Conservation (phyloP, 768 basidiomycete genomes). For the Gautieria morchelliformis region DNA sequence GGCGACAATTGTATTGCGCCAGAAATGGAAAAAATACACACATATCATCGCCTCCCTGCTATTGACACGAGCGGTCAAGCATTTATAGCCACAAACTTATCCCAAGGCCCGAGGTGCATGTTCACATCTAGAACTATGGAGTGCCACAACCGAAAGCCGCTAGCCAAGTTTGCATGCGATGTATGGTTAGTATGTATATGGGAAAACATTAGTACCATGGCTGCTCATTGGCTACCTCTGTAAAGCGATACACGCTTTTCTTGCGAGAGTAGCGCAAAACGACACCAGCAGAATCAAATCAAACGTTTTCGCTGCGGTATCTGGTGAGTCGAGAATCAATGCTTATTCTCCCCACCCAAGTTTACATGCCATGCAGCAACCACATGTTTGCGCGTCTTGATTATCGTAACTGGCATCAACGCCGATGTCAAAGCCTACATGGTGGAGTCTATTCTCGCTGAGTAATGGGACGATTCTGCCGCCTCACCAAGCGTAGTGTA, state of each 20-base stretch:
- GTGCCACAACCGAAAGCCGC: too few species aligned
- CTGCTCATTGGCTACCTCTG: neutral
- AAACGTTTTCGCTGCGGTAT: conserved; percentile 1
- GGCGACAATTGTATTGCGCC: too few species aligned
- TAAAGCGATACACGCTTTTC: neutral
- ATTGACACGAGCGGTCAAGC: too few species aligned
- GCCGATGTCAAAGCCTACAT: neutral
- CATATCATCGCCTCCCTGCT: too few species aligned
- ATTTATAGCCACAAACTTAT: too few species aligned
- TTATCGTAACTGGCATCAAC: conserved; percentile 6
- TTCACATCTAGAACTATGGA: too few species aligned
- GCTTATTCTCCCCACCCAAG: neutral
- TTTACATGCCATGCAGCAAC: neutral
- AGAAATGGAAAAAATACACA: too few species aligned
- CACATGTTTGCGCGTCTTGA: conserved; percentile 4
- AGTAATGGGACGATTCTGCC: too few species aligned
- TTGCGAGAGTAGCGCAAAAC: conserved; percentile 7
- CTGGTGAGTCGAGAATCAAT: neutral
- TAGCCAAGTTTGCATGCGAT: conserved; percentile 5
- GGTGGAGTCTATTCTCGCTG: too few species aligned
- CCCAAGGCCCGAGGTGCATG: too few species aligned
- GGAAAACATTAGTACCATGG: neutral
- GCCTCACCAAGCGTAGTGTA: too few species aligned
- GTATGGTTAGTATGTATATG: neutral
- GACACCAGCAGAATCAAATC: conserved; percentile 4